Evolutionary conservation across 345 rosid genomes (phyloP), one percentile per base, ranked within the genome.

Genomic region (Dovyalis caffra): DNA sequence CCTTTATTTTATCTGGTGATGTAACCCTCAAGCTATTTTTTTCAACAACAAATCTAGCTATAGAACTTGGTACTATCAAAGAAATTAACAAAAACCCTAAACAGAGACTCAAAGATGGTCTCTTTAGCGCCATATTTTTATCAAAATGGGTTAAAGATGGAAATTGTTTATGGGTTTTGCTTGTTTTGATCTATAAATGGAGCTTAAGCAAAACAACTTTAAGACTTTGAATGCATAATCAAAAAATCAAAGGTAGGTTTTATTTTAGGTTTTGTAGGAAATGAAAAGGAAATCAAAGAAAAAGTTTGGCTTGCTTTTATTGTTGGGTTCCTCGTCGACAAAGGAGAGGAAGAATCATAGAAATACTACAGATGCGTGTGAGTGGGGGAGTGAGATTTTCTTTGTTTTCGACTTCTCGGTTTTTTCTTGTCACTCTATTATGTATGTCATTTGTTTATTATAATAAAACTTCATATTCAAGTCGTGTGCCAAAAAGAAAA

Each of bases 1-100:
- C 99, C 77, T 88, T 93, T 12, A 95, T 91, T 78, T 87, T 93
- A 47, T 95, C 99, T 57, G 98, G 99, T 7, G 98, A 95, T 0
- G 92, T 86, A 69, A 95, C 94, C 79, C 83, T 83, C 82, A 95
- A 80, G 72, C 94, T 95, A 81, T 95, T 95, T 89, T 95, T 95
- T 88, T 95, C 99, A 78, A 95, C 99, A 71, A 95, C 97, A 77
- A 95, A 95, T 81, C 92, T 83, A 61, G 85, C 91, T 45, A 75
- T 74, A 6, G 71, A 71, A 34, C 64, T 64, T 31, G 71, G 60
- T 0, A 78, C 66, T 28, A 73, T 63, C 37, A 83, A 58, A 66
- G 72, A 77, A 73, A 81, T 34, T 4, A 86, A 53, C 64, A 84
- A 31, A 74, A 88, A 77, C 82, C 90, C 89, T 40, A 87, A 66